These are phyloP conservation scores for Jatropha multifida DNA, from an alignment of 441 rosid species.

Conservation along the genomic window DNA sequence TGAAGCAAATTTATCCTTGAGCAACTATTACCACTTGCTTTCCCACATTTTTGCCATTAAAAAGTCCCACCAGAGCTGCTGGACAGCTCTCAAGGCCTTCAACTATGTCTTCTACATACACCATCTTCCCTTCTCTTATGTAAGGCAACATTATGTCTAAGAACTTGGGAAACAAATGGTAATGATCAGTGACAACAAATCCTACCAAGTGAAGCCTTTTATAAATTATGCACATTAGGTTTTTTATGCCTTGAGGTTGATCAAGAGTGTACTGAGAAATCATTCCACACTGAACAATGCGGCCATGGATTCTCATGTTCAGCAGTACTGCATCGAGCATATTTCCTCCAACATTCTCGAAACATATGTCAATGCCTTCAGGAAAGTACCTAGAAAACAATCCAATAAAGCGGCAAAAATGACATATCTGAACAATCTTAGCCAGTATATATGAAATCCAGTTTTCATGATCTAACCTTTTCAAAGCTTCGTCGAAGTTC, in stretches of 20 bases:
- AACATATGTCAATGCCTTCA: constrained; percentile 54
- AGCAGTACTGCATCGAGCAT: constrained; percentile 47
- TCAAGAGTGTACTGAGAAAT: constrained; percentile 54
- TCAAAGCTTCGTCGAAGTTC: constrained; percentile 61
- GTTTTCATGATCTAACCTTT: constrained; percentile 36
- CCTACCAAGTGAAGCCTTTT: constrained; percentile 49
- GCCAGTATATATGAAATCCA: not conserved
- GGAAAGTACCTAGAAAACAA: constrained; percentile 39
- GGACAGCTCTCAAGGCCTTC: constrained; percentile 37
- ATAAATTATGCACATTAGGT: constrained; percentile 25
- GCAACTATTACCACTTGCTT: constrained; percentile 32
- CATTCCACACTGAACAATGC: constrained; percentile 57
- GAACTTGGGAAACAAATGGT: constrained; percentile 26
- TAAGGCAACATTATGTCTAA: constrained; percentile 26
- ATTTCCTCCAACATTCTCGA: constrained; percentile 47
- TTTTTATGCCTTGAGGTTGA: constrained; percentile 35
- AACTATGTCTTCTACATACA: constrained; percentile 27
- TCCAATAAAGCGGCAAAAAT: no score
- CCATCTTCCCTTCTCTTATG: constrained; percentile 29
- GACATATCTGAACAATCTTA: no score
- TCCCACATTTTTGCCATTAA: constrained; percentile 34
- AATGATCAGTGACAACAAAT: constrained; percentile 33
- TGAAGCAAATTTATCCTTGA: not conserved
- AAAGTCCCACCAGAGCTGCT: constrained; percentile 30
- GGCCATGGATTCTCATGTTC: constrained; percentile 42